Evolutionary conservation across 2,329 filamentous ascomycete genomes (phyloP).

Genomic region (Emergomyces orientalis): DNA sequence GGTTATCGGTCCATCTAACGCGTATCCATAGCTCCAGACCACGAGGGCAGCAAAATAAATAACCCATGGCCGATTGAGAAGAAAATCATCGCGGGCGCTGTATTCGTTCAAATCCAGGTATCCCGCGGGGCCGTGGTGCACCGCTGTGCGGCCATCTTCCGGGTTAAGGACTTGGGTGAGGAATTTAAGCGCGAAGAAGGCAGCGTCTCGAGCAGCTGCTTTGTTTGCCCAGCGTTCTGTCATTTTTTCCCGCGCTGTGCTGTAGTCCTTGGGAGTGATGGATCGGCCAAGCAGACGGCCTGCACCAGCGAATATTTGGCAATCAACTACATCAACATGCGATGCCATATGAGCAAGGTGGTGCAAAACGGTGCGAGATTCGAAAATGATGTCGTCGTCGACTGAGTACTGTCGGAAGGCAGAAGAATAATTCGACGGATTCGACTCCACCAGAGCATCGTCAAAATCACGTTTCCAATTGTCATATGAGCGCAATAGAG

Average conservation of each 20-base stretch:
- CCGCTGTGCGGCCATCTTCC: slow-evolving; percentile 35
- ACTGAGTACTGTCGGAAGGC: slow-evolving; percentile 28
- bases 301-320: slow-evolving; percentile 88
- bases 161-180: slow-evolving; percentile 72
- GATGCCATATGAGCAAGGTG: slow-evolving; percentile 96
- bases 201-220: slow-evolving; percentile 78
- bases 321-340: slow-evolving; percentile 95
- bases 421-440: slow-evolving; percentile 17
- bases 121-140: slow-evolving; percentile 7
- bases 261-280: slow-evolving; percentile 74
- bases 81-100: slow-evolving; percentile 74
- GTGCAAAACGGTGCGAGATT: slow-evolving; percentile 80
- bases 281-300: slow-evolving; percentile 74
- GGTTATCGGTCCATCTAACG: slow-evolving; percentile 67
- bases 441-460: slow-evolving; percentile 55
- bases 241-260: slow-evolving; percentile 70
- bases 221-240: slow-evolving; percentile 82
- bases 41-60: slow-evolving; percentile 87
- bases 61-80: slow-evolving; percentile 90
- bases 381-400: slow-evolving; percentile 65
- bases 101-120: slow-evolving; percentile 43
- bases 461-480: slow-evolving; percentile 92
- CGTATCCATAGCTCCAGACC: slow-evolving; percentile 91
- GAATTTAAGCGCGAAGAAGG: slow-evolving; percentile 86
- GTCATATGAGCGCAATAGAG: slow-evolving; percentile 80